Base-by-base conservation (phyloP, 2,329 filamentous ascomycete species). In the Moelleriella libera region DNA sequence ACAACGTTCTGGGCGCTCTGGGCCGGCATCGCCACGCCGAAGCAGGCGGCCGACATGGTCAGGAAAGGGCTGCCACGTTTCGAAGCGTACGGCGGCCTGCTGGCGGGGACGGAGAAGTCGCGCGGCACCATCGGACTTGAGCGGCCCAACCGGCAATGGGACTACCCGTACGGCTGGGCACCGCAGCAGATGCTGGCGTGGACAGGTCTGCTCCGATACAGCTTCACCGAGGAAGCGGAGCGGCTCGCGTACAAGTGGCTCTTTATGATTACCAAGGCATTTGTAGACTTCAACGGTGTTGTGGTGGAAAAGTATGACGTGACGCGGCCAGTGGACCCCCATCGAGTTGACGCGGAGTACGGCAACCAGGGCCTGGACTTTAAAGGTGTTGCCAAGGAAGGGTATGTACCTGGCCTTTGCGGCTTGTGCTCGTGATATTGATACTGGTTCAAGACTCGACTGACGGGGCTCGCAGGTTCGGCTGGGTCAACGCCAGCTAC, bases 291-390 rank as follows among this genome's bases (percentile, higher is more conserved):
- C 72, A 97, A 97, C 61, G 92, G 92, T 40, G 88, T 96, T 7
- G 90, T 98, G 2, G 92, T 97, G 5, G 92, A 98, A 68, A 98
- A 98, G 70, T 98, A 98, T 69, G 87, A 98, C 65, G 92, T 98
- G 50, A 97, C 90, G 21, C 74, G 87, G 48, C 82, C 85, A 5
- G 80, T 89, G 48, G 89, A 95, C 58, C 89, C 92, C 39, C 92
- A 97, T 67, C 83, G 85, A 52, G 92, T 97, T 10, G 88, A 94
- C 64, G 92, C 90, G 49, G 92, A 98, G 67, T 98, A 98, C 61
- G 92, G 92, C 6, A 98, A 98, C 65, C 92, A 98, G 64, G 92
- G 92, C 2, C 72, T 85, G 45, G 87, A 96, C 61, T 96, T 97
- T 69, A 94, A 94, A 69, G 90, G 90, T 40, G 89, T 95, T 55